Base-by-base conservation (phyloP, 2,329 filamentous ascomycete genomes). In the Trichophyton rubrum region DNA sequence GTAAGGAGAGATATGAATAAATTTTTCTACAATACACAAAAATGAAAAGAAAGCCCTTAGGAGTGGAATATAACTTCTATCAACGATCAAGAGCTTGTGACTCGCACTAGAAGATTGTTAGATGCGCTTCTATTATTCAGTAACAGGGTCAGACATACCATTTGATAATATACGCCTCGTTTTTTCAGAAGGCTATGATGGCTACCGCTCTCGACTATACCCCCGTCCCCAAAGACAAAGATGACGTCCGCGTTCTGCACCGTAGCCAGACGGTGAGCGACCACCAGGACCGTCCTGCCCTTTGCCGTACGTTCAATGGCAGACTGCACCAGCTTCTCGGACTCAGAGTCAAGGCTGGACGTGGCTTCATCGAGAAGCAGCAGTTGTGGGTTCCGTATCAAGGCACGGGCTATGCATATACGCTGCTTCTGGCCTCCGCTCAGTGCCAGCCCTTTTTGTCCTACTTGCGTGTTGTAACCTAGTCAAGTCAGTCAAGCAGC, bases 231-330 rank as follows among this genome's bases (percentile, higher is more conserved):
- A 56, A 93, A 82, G 0, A 92, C 87, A 66, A 88, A 89, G 47
- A 91, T 91, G n/a, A 85, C 76, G 70, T 92, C 85, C 1, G 88
- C 87, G 66, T 90, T 86, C 71, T 88, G 87, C 20, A 91, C 84
- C 11, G 87, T 92, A 0, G 85, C 85, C 56, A 92, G 76, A 13
- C 88, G 79, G 70, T 92, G 89, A 1, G 89, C 89, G 9, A 93
- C 87, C 2, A 87, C 87, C 2, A 93, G 77, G 63, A 88, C 88
- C 1, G 89, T 83, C 59, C 67, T 85, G 6, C 81, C 81, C 64
- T 78, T 77, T 2, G 79, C 79, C 0, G 83, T 84, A 47, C 77
- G 77, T 75, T 89, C 85, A 67, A 91, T 83, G 0, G 87, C 86
- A 0, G 76, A 77, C 71, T 91, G 85, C 8, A 89, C 83, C 0